Base-by-base conservation (phyloP, 768 basidiomycete genomes). In the Collybia sp. region DNA sequence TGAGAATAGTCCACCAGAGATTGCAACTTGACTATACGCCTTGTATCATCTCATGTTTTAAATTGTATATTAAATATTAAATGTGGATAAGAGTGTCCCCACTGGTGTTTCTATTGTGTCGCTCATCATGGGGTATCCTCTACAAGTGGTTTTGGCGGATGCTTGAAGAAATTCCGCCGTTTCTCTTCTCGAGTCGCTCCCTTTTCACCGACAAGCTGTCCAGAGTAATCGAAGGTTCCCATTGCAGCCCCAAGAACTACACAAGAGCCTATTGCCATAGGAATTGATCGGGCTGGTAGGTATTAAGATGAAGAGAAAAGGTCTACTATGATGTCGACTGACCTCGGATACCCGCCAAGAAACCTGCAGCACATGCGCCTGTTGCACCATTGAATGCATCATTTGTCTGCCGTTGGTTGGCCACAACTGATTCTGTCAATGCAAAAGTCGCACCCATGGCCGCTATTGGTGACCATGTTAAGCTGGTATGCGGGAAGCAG, bases 311-410 rank as follows among this genome's bases (percentile, higher is more conserved):
- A 31, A 20, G 11, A 32, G 13, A 31, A 12, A n/a, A 13, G 16
- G 30, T 10, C 4, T 37, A 10, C 6, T 3, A 15, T 38, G 30
- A 42, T 17, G 2, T 36, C 17, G 10, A 67, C 78, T 34, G 57
- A 92, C 90, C 77, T 72, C 89, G 77, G 46, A 94, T 66, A 44
- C 93, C 93, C 25, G 90, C 90, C 51, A 95, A 68, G 68, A 95
- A 92, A 39, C 93, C 93, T 43, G 93, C 93, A 40, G 93, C 93
- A 68, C 93, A 95, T 46, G 87, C 93, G 45, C 88, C 93, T 43
- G 81, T 80, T 39, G 85, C 85, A 41, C 88, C 86, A 57, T 93
- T 96, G 50, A 88, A 57, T 35, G 85, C 73, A 61, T 97, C 94
- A 51, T 91, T 75, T 53, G 71, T 82, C 64, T 81, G 75, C 45